phyloP scores from a whole-genome alignment of 352 stramenopile genomes.

The Pythium volutum region DNA sequence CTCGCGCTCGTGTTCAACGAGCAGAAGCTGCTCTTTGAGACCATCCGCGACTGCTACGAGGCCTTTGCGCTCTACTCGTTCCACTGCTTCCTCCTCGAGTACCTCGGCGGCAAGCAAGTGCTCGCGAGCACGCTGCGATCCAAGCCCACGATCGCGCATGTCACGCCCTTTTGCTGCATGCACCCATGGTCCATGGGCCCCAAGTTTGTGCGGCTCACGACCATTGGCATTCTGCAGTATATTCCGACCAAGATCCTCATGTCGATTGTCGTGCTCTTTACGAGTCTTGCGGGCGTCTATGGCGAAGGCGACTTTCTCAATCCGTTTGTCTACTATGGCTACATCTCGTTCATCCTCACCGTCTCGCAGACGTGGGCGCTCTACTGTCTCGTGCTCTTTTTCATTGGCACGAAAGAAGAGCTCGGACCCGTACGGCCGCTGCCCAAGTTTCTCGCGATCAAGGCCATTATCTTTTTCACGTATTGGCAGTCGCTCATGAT shows the following conservation, averaged over 20 bases:
- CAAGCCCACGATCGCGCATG: conserved; percentile 80
- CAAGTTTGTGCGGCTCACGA: conserved; percentile 92
- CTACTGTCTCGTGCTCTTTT: conserved; percentile 94
- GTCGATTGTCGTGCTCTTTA: conserved; percentile 86
- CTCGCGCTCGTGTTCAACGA: conserved; percentile 89
- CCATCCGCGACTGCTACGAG: conserved; percentile 91
- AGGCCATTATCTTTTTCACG: conserved; percentile 94
- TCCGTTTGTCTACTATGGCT: conserved; percentile 77
- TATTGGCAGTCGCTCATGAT: conserved; percentile 94
- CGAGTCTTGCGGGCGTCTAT: conserved; percentile 83
- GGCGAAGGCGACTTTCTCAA: conserved; percentile 88
- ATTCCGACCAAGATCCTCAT: conserved; percentile 89
- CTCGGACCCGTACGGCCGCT: conserved; percentile 87
- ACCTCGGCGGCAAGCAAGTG: conserved; percentile 79
- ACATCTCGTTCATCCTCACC: conserved; percentile 90
- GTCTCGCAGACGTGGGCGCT: conserved; percentile 91
- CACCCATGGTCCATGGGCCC: conserved; percentile 88
- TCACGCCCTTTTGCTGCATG: conserved; percentile 86
- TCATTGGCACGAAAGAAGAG: conserved; percentile 89
- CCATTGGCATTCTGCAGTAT: conserved; percentile 92
- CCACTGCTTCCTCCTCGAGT: conserved; percentile 91
- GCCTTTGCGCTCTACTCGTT: conserved; percentile 94
- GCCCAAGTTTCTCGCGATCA: conserved; percentile 94
- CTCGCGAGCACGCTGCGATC: conserved; percentile 82
- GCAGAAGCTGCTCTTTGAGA: conserved; percentile 89